Base-by-base conservation (phyloP, 495 filamentous ascomycete genomes). In the Lepraria neglecta region DNA sequence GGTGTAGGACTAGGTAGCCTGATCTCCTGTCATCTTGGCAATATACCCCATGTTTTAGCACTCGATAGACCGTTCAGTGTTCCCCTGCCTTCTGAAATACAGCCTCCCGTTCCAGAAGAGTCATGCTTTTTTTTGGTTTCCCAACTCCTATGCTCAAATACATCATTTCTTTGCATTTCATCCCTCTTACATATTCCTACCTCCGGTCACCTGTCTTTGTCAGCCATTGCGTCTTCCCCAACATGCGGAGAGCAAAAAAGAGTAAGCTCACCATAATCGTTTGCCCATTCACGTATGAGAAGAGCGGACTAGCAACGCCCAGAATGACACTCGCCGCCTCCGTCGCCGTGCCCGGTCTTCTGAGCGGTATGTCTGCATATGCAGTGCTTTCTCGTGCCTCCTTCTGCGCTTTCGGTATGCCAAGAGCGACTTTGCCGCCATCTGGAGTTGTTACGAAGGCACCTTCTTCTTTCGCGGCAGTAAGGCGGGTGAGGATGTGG, bases 221-320 rank as follows among this genome's bases (percentile, higher is more conserved):
- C 21, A 60, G 58, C 44, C 6, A 33, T n/a, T 19, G 42, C 46
- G 1, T 24, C 33, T 38, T 6, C 35, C 12, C 35, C 35, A 7
- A 7, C 3, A 10, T 38, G 12, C 6, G 7, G 9, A 2, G 12
- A 35, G 6, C 12, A 7, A 12, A 43, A 46, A 46, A 15, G 24
- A 14, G 17, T 24, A 24, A 31, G 47, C 56, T 64, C 44, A 64
- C 64, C 63, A 67, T 67, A 61, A 95, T 87, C 3, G 88, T 91
- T 78, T 95, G 89, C 11, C 89, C 90, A 70, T 80, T 85, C 5
- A 94, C 87, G 76, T 94, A 94, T 47, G 82, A 84, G 64, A 90
- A 88, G 66, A 89, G 72, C 48, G 90, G 89, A 64, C 87, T 90
- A 1, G 86, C 86, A 38, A 92, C 83, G n/a, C 83, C 89, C 64